A percentile compares a stretch with the other conserved stretches of the same genome.
Conservation (phyloP, 2,329 filamentous ascomycete genomes). For the Fusarium sp. region DNA sequence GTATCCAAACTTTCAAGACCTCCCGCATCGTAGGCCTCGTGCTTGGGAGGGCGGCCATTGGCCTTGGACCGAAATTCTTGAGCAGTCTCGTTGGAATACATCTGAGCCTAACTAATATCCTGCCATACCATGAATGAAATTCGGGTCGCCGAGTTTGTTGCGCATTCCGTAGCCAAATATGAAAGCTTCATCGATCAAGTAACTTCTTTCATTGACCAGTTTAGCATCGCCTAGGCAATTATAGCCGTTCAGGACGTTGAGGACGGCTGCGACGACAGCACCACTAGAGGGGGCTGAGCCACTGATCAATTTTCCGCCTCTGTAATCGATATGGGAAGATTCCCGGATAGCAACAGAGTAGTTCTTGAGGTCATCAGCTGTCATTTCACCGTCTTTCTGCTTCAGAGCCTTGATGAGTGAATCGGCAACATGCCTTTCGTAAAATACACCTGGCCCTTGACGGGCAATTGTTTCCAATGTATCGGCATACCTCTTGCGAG, state of each 20-base stretch:
- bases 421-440: slow-evolving; percentile 75
- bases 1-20: slow-evolving; percentile 65
- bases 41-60: slow-evolving; percentile 53
- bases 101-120: slow-evolving; percentile 69
- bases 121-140: slow-evolving; percentile 71
- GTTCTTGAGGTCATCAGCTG: slow-evolving; percentile 74
- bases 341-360: slow-evolving; percentile 75
- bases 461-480: slow-evolving; percentile 77
- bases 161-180: slow-evolving; percentile 83
- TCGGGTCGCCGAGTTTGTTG: slow-evolving; percentile 79
- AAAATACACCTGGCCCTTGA: slow-evolving; percentile 75
- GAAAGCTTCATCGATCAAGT: slow-evolving; percentile 84
- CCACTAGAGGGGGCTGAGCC: slow-evolving; percentile 80
- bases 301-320: slow-evolving; percentile 75
- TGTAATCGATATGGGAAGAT: slow-evolving; percentile 70
- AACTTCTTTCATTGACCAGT: slow-evolving; percentile 71
- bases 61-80: slow-evolving; percentile 63
- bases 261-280: slow-evolving; percentile 72
- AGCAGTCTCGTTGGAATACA: slow-evolving; percentile 72
- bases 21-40: slow-evolving; percentile 57
- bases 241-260: slow-evolving; percentile 83
- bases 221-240: slow-evolving; percentile 68
- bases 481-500: slow-evolving; percentile 77
- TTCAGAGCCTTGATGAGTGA: slow-evolving; percentile 75
- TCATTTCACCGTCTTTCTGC: slow-evolving; percentile 79